These are phyloP conservation scores for Fusarium sp. DNA, from an alignment of 2,329 filamentous ascomycete species.

Conservation along the genomic window DNA sequence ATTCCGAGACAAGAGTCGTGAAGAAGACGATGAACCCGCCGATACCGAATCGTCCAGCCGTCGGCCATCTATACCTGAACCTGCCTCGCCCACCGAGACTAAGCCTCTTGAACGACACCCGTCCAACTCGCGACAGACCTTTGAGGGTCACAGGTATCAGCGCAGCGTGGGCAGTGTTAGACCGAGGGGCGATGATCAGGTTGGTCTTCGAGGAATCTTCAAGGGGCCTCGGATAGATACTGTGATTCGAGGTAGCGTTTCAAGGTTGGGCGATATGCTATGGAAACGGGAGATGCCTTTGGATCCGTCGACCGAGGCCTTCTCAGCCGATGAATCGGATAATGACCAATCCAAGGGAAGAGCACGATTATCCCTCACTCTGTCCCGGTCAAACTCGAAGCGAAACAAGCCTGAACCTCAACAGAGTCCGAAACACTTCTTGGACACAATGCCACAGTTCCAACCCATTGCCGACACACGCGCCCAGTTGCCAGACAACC, in stretches of 20 bases:
- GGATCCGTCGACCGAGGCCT: conserved; percentile 49
- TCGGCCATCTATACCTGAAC: conserved; percentile 43
- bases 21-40: conserved; percentile 49
- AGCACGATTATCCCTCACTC: conserved; percentile 46
- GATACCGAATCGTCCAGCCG: conserved; percentile 48
- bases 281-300: conserved; percentile 60
- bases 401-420: conserved; percentile 45
- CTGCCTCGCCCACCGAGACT: conserved; percentile 37
- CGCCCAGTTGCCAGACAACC: conserved; percentile 24
- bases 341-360: conserved; percentile 53
- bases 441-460: conserved; percentile 63
- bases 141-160: conserved; percentile 59
- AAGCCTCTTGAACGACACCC: conserved; percentile 47
- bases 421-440: conserved; percentile 54
- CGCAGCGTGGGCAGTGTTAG: conserved; percentile 60
- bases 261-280: conserved; percentile 63
- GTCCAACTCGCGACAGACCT: conserved; percentile 48
- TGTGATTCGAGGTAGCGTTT: conserved; percentile 67
- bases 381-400: conserved; percentile 49
- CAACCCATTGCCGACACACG: conserved; percentile 48
- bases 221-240: conserved; percentile 78
- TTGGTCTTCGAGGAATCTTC: conserved; percentile 70
- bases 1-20: conserved; percentile 62
- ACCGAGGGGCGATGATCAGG: conserved; percentile 48
- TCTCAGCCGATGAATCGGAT: conserved; percentile 61